Percentiles rank a stretch among this genome's conserved stretches.
phyloP scores from a whole-genome alignment of 2,329 filamentous ascomycete genomes.

The Talaromyces sp. region DNA sequence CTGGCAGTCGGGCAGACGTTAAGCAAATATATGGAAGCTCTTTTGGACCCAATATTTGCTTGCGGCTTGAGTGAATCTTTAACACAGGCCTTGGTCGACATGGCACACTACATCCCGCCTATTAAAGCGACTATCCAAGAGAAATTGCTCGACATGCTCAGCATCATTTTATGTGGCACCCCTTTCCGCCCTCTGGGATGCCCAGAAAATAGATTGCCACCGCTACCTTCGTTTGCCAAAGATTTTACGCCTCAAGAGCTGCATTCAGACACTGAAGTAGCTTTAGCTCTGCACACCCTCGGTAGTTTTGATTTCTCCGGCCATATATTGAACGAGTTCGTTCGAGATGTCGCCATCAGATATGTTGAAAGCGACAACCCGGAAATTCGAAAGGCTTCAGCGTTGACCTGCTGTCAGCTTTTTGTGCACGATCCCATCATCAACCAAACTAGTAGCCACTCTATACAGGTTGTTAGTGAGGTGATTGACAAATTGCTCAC shows the following conservation, averaged over 20 bases:
- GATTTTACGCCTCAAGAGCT: slow-evolving; percentile 82
- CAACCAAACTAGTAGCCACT: slow-evolving; percentile 94
- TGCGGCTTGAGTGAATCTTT: slow-evolving; percentile 91
- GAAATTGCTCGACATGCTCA: slow-evolving; percentile 87
- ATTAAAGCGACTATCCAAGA: slow-evolving; percentile 92
- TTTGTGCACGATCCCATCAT: slow-evolving; percentile 97
- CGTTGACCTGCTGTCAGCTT: slow-evolving; percentile 94
- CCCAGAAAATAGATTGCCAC: slow-evolving; percentile 75
- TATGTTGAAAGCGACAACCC: slow-evolving; percentile 96
- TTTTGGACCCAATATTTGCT: slow-evolving; percentile 93
- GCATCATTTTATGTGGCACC: slow-evolving; percentile 84
- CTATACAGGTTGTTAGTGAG: slow-evolving; percentile 93
- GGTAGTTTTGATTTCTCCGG: slow-evolving; percentile 94
- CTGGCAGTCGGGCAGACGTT: slow-evolving; percentile 93
- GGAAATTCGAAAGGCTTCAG: slow-evolving; percentile 88
- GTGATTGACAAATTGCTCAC: slow-evolving; percentile 96
- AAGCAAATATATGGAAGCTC: slow-evolving; percentile 95
- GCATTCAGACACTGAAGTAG: slow-evolving; percentile 81
- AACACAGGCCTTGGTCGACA: slow-evolving; percentile 92
- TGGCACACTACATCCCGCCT: slow-evolving; percentile 97
- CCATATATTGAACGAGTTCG: slow-evolving; percentile 95
- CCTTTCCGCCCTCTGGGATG: slow-evolving; percentile 90
- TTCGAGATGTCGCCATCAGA: slow-evolving; percentile 94
- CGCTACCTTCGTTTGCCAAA: slow-evolving; percentile 77
- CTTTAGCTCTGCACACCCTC: slow-evolving; percentile 85